Evolutionary conservation across 78 protist species (phyloP), one percentile per base, ranked within the genome.

Genomic region (Speleostelium caveatum): DNA sequence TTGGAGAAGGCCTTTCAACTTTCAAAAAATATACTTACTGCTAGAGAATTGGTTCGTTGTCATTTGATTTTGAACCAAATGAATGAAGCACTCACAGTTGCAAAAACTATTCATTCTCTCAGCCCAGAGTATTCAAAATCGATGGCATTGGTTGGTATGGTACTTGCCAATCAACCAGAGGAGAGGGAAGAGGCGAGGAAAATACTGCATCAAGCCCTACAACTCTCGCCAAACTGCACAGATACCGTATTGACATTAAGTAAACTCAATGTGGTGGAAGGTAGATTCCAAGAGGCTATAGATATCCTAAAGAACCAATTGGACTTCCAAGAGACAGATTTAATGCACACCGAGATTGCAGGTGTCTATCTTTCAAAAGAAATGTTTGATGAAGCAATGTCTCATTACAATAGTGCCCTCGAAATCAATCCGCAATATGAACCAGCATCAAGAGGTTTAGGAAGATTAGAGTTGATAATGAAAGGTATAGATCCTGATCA

Each of bases 141-240:
- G 2, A 83, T 65, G 79, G 77, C 91, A 32, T 45, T 83, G 3
- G 62, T 83, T 36, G 91, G 91, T 35, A 83, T 83, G 91, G 91
- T 83, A 1, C 42, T 83, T 45, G 91, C 91, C 36, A 83, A 83
- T 69, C 91, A 83, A 42, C 91, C 91, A 3, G 91, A 83, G 55
- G 91, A 83, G 45, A 69, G 91, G 28, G 80, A 67, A 21, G 26
- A 69, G 32, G 91, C 91, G 0, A 67, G 91, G 42, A 69, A 67
- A n/a, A 83, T 83, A 2, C 45, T 83, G 19, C 17, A 59, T 17
- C 35, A 69, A 33, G 91, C 91, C 2, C 56, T 83, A 16, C 4
- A 45, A 12, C 24, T 83, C n/a, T 83, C 91, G 4, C 91, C 91
- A 1, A 33, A 71, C 60, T 83, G 91, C 33, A 83, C 75, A 6